Base-by-base conservation (phyloP, 495 filamentous ascomycete species). In the Ramalina intermedia region DNA sequence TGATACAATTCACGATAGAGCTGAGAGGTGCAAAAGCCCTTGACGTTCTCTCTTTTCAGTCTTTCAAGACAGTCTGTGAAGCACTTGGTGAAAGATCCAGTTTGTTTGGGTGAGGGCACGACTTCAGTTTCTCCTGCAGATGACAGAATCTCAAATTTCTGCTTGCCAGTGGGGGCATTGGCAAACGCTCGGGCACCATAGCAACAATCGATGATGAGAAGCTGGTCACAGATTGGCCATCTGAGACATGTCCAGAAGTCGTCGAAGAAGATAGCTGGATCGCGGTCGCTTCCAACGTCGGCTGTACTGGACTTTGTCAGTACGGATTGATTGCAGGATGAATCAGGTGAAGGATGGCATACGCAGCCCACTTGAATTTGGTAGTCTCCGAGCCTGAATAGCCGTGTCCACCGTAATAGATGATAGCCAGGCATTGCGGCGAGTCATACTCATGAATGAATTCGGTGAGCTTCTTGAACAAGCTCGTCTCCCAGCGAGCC, bases 371-470 rank as follows among this genome's bases (percentile, higher is more conserved):
- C 39, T 61, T 58, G 35, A 61, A 50, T 9, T 55, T 16, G 12
- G 45, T 18, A 4, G 58, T 54, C 17, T 59, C 58, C 12, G 6
- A 33, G 35, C 56, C 58, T 21, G 21, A 17, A 16, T 56, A 51
- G 7, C 43, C 56, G 29, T 61, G 58, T n/a, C 58, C 58, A 43
- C 44, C 58, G 41, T 61, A 61, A 29, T 61, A 61, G 33, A 61
- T 45, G 17, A 61, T 61, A 26, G 43, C 50, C 27, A 61, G 46
- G 23, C 40, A 26, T 17, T 61, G 56, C 2, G 58, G 50, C 24
- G 47, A 51, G 41, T 61, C 56, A 23, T 54, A 58, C 24, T 58
- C 43, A 12, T 52, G 50, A 37, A 41, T 42, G 33, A 61, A 56
- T 17, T 53, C 54, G 13, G 56, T 41, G 14, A 58, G 14, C 37